Base-by-base conservation (phyloP, 176 grass and related monocot genomes). In the Secale cereale region DNA sequence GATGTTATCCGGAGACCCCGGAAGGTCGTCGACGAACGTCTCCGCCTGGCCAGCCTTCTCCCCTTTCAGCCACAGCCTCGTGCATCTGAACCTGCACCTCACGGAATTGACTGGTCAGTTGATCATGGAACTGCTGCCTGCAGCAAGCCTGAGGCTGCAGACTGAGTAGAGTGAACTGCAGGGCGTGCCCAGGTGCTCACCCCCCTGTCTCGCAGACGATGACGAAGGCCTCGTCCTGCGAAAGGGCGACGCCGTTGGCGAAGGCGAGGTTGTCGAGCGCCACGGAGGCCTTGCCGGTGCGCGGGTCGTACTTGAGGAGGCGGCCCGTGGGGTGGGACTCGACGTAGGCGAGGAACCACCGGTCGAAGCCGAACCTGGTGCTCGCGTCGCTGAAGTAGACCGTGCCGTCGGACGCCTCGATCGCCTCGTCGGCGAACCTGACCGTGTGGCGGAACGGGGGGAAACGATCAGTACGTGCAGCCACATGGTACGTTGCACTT, bases 311-410 rank as follows among this genome's bases (percentile, higher is more conserved):
- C 78, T 84, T 89, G 87, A 98, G 95, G 87, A 98, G 89, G 26
- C 95, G 90, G 43, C 95, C 95, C 6, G 79, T 66, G 79, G 82
- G 77, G 41, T 54, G 60, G 23, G 83, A 35, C 85, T 98, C 89
- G 5, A 95, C 2, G 59, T 70, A 54, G 72, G 77, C 85, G 26
- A 91, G 83, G 80, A 85, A 20, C 87, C 85, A 95, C 25, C 41
- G 8, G 11, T 88, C 52, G n/a, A 95, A 80, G 59, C 76, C 83
- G 52, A 90, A 93, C 81, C 82, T 82, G 29, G 62, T 70, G 85
- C 95, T 95, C 17, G 73, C 88, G 54, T 95, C 95, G 67, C 85
- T 98, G 92, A 98, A 98, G 83, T 91, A 98, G 3, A 91, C 56
- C 25, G 69, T 90, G 79, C 92, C 92, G 27, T 98, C 92, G 3